Evolutionary conservation across 306 rosid species (phyloP), one percentile per base, ranked within the genome.

Genomic region (Cucurbita ficifolia): DNA sequence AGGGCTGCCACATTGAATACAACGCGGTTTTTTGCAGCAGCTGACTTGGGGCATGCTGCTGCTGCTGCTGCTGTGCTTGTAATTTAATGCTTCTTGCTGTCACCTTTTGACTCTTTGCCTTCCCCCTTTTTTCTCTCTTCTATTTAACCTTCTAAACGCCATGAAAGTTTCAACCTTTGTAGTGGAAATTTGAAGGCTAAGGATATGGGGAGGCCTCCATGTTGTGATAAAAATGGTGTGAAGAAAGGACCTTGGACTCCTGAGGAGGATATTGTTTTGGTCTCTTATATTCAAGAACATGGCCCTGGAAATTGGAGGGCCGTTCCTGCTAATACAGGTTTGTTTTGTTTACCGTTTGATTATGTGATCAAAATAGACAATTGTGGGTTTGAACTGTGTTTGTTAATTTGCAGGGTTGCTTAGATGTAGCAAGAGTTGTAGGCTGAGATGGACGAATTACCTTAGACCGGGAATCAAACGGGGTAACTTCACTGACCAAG

Each of bases 191-290:
- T 7, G 53, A 19, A 14, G 9, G 50, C 53, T 72, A 62, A 45
- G 36, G 73, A 72, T 18, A 87, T 88, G 92, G 92, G 89, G 36
- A 88, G 92, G 62, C 87, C 87, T 36, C 92, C 92, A 13, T 88
- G 92, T 77, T 88, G 92, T 77, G 92, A 88, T 73, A 88, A 88
- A 79, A 87, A 68, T 42, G 90, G 89, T 67, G 87, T 88, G 2
- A 88, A 86, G 85, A 88, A 88, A 84, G 94, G 94, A 38, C 94
- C 94, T 49, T 88, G 93, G 93, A 86, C 88, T 78, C 93, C 93
- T 60, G 93, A 29, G 33, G 33, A 29, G 33, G 33, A 88, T 7
- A 86, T 88, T 75, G 62, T 79, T 8, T 78, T 88, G 68, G 94
- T 88, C 36, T 82, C 94, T 57, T 86, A 81, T 58, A 81, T 88